Evolutionary conservation across 169 alveolate species (phyloP).

Genomic region (Theileria annulata): DNA sequence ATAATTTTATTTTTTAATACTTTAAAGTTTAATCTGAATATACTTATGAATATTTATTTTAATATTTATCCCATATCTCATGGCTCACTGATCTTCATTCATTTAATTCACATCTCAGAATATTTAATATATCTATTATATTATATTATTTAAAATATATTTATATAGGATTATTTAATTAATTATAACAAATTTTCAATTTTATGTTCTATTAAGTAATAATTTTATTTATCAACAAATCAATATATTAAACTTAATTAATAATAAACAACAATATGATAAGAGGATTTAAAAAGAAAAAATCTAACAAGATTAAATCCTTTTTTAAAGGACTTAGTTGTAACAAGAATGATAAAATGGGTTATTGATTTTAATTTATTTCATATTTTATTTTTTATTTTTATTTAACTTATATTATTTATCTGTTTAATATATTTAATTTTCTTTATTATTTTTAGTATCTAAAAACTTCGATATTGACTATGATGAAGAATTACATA

Average conservation of each 20-base stretch:
- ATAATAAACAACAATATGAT: neutral
- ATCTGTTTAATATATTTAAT: neutral
- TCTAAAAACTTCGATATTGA: neutral
- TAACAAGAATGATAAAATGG: conserved; percentile 27
- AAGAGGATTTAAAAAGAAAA: neutral
- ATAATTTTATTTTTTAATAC: neutral
- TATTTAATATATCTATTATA: neutral
- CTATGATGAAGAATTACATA: neutral
- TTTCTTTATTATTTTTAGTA: neutral
- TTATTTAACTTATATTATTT: neutral
- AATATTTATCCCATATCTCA: neutral
- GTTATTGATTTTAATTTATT: neutral
- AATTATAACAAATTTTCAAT: neutral
- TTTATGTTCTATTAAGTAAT: neutral
- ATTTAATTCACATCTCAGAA: neutral
- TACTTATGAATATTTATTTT: neutral
- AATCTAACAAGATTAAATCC: conserved; percentile 37
- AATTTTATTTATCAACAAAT: too few relatives aligned
- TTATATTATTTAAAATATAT: neutral
- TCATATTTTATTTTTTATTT: neutral
- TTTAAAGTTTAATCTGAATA: neutral
- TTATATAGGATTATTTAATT: neutral
- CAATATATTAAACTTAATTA: too few relatives aligned
- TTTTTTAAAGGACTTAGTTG: conserved; percentile 53
- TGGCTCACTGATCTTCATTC: neutral